A percentile compares a stretch with the other conserved stretches of the same genome.
These are phyloP conservation scores for Pseudogymnoascus sp. DNA, from an alignment of 2,329 filamentous ascomycete genomes.

Conservation along the genomic window DNA sequence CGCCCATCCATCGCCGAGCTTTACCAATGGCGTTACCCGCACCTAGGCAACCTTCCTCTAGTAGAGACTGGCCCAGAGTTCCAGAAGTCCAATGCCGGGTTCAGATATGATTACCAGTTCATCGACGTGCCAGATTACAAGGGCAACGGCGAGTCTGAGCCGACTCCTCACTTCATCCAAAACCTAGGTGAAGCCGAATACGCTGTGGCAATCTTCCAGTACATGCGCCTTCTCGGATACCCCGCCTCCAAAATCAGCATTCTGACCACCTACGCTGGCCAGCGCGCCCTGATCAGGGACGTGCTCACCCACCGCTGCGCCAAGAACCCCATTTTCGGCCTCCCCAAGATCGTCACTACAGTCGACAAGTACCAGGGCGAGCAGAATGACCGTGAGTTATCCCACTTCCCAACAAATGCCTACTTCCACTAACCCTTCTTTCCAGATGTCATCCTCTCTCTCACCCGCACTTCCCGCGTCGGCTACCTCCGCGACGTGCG, in stretches of 20 bases:
- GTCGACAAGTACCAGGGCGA: conserved; percentile 99
- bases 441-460: conserved; percentile 81
- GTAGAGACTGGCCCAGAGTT: conserved; percentile 66
- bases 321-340: conserved; percentile 73
- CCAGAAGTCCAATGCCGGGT: conserved; percentile 75
- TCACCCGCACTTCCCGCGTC: conserved; percentile 79
- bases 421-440: conserved; percentile 12
- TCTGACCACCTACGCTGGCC: conserved; percentile 87
- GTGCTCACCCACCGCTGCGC: conserved; percentile 77
- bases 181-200: conserved; percentile 97
- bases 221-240: conserved; percentile 94
- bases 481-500: conserved; percentile 92
- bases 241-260: conserved; percentile 69
- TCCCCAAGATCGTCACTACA: conserved; percentile 83
- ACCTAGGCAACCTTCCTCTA: conserved; percentile 68
- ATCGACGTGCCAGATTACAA: conserved; percentile 94
- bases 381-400: conserved; percentile 86
- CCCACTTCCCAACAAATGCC: conserved; percentile 16
- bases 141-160: conserved; percentile 78
- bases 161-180: conserved; percentile 89
- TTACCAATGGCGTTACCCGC: conserved; percentile 87
- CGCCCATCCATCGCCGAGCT: conserved; percentile 78
- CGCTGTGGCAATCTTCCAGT: conserved; percentile 88
- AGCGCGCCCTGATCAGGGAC: conserved; percentile 79
- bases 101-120: conserved; percentile 92